A percentile compares a stretch with the other conserved stretches of the same genome.
Evolutionary conservation across 2,329 filamentous ascomycete genomes (phyloP).

Genomic region (Myriosclerotinia curreyana): DNA sequence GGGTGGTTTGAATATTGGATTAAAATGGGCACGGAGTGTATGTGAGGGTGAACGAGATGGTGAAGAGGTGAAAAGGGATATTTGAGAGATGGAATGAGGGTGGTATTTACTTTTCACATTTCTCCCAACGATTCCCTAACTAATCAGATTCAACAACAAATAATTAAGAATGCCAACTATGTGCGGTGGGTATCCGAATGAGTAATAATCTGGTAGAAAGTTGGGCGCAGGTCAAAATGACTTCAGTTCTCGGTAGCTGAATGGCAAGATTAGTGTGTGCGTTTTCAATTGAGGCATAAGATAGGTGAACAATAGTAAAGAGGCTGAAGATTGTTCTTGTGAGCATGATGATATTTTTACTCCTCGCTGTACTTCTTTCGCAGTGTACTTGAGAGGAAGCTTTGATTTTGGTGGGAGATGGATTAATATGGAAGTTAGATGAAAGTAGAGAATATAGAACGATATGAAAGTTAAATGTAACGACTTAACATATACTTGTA

Average conservation of each 20-base stretch:
- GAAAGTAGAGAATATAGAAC: background rate
- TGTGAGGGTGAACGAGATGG: too few species aligned
- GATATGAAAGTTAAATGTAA: too few species aligned
- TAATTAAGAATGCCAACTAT: background rate
- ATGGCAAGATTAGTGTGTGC: background rate
- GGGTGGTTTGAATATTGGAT: too few species aligned
- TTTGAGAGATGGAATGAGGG: background rate
- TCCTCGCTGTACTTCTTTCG: background rate
- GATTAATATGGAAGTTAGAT: background rate
- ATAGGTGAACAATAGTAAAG: conserved; percentile 26
- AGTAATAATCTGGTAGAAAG: background rate
- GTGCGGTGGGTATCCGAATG: background rate
- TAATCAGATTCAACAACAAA: background rate
- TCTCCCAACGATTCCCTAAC: background rate
- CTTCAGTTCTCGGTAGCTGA: background rate
- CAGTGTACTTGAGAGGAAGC: background rate
- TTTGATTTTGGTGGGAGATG: conserved; percentile 12
- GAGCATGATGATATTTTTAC: conserved; percentile 13
- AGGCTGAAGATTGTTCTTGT: conserved; percentile 22
- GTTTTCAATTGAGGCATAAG: conserved; percentile 19
- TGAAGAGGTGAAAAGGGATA: too few species aligned
- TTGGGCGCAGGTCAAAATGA: background rate
- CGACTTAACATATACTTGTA: too few species aligned
- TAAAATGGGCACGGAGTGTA: too few species aligned
- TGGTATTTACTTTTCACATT: background rate